Percentiles rank a stretch among this genome's conserved stretches.
Conservation (phyloP, 768 basidiomycete species). For the Mycena belliarum region DNA sequence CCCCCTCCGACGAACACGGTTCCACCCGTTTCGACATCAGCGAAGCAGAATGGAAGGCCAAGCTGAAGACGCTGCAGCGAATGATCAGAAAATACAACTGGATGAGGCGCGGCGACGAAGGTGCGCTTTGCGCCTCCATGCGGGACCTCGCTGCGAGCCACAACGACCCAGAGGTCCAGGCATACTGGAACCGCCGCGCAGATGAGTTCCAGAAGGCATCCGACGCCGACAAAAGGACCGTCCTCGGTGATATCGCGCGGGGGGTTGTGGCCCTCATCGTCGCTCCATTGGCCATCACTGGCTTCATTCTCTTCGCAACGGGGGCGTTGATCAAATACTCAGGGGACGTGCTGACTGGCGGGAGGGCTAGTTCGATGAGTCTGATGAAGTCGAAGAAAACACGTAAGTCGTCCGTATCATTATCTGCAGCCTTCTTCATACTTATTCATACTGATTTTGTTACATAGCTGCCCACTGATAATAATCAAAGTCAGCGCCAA, state of each 20-base stretch:
- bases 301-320: not conserved
- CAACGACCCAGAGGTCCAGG: slow-evolving; percentile 12
- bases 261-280: slow-evolving; percentile 14
- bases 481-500: too few species aligned
- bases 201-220: slow-evolving; percentile 13
- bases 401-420: too few species aligned
- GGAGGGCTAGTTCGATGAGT: not conserved
- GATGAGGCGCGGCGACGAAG: slow-evolving; percentile 8
- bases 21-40: too few species aligned
- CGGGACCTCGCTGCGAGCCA: slow-evolving; percentile 17
- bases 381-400: not conserved
- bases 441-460: too few species aligned
- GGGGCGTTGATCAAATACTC: slow-evolving; percentile 9
- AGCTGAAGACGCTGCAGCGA: slow-evolving; percentile 7
- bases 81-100: slow-evolving; percentile 20
- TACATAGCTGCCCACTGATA: too few species aligned
- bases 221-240: slow-evolving; percentile 3
- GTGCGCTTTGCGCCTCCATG: slow-evolving; percentile 10
- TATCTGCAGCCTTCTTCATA: not conserved
- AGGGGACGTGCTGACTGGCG: slow-evolving; percentile 4
- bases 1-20: too few species aligned
- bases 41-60: not conserved
- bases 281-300: slow-evolving; percentile 11
- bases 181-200: slow-evolving; percentile 17
- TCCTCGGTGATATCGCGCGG: slow-evolving; percentile 5